phyloP scores from a whole-genome alignment of 495 filamentous ascomycete species.

The Lasiosphaeria hispida region DNA sequence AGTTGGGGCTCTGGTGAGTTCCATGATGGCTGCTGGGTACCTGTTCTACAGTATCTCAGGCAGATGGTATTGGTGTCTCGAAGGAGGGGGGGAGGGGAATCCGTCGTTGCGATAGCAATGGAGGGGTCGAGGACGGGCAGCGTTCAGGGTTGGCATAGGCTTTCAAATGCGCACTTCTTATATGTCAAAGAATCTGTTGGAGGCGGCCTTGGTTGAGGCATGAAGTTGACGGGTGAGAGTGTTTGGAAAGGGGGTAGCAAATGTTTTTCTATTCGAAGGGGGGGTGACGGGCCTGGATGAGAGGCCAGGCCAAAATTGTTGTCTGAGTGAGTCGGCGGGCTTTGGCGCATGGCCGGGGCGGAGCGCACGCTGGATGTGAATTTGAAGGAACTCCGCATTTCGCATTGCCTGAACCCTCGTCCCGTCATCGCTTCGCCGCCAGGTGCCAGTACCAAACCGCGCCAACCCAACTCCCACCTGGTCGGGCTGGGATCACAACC shows the following conservation, averaged over 20 bases:
- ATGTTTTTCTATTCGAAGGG: constrained; percentile 7
- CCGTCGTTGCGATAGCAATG: neutral
- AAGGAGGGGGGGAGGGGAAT: too few species aligned
- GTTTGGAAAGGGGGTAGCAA: neutral
- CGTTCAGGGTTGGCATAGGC: constrained; percentile 14
- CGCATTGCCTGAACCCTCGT: neutral
- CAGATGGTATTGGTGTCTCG: neutral
- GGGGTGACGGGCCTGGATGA: neutral
- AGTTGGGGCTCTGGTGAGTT: neutral
- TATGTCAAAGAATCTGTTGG: neutral
- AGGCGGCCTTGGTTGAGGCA: neutral
- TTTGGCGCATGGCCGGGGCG: constrained; percentile 5
- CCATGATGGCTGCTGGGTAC: neutral
- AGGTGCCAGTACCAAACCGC: neutral
- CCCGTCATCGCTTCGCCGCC: constrained; percentile 13
- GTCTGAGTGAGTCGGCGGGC: neutral
- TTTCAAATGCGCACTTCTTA: neutral
- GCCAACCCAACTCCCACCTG: neutral
- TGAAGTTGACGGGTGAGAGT: neutral
- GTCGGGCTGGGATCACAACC: neutral
- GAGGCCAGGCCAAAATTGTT: neutral
- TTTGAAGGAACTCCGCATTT: constrained; percentile 9
- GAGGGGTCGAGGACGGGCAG: constrained; percentile 11
- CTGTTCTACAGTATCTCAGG: neutral
- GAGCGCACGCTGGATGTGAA: neutral